Percentiles rank a stretch among this genome's conserved stretches.
phyloP scores from a whole-genome alignment of 768 basidiomycete genomes.

The Tremella fuciformis region DNA sequence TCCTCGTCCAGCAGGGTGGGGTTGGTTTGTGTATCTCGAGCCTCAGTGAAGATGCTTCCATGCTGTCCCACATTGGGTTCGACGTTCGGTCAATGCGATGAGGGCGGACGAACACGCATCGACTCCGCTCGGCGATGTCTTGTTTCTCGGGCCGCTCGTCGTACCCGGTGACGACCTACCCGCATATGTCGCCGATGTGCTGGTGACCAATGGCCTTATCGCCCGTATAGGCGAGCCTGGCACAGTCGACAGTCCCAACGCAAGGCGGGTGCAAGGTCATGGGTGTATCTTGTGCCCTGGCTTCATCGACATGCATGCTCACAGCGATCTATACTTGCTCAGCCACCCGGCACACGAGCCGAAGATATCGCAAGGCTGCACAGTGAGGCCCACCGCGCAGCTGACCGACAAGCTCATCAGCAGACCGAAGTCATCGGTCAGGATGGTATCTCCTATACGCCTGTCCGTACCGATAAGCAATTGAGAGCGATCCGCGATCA shows the following conservation, averaged over 20 bases:
- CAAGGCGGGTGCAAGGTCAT: conserved; percentile 18
- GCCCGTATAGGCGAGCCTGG: conserved; percentile 15
- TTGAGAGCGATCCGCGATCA: conserved; percentile 37
- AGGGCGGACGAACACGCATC: background rate
- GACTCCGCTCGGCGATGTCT: background rate
- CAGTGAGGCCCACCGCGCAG: conserved; percentile 26
- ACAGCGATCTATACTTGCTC: conserved; percentile 46
- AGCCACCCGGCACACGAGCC: conserved; percentile 44
- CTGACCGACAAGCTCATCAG: background rate
- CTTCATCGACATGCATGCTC: conserved; percentile 51
- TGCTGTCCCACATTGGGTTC: background rate
- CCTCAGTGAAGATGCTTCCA: too few species aligned
- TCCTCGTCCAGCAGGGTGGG: too few species aligned
- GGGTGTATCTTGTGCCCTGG: conserved; percentile 42
- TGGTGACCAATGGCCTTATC: conserved; percentile 34
- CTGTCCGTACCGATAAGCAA: conserved; percentile 23
- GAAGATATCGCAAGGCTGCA: conserved; percentile 48
- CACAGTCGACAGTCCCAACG: background rate
- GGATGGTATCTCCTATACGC: conserved; percentile 48
- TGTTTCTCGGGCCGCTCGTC: conserved; percentile 35
- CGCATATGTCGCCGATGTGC: conserved; percentile 39
- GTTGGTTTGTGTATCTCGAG: too few species aligned
- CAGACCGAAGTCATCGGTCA: conserved; percentile 50
- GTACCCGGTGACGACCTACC: conserved; percentile 30
- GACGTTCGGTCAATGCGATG: background rate